phyloP scores from a whole-genome alignment of 2,329 filamentous ascomycete species.

The Ophiocordyceps camponoti-saundersi region DNA sequence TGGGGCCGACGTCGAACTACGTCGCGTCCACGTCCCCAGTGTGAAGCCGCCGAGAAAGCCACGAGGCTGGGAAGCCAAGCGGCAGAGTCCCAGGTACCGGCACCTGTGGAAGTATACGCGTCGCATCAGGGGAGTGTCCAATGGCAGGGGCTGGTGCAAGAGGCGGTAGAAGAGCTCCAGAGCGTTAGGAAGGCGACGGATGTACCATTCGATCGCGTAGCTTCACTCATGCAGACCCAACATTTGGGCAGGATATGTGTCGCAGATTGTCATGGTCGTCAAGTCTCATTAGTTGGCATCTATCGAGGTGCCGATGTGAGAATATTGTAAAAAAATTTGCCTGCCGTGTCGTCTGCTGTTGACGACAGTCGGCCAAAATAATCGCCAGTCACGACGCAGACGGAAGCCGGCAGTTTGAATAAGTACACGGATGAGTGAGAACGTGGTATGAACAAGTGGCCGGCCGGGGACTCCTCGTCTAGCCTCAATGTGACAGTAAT shows the following conservation, averaged over 20 bases:
- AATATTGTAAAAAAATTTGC: not conserved
- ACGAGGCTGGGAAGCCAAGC: conserved; percentile 50
- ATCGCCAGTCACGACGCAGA: not conserved
- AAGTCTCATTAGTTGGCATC: not conserved
- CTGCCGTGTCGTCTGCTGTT: not conserved
- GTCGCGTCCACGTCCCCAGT: conserved; percentile 57
- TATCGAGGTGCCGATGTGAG: not conserved
- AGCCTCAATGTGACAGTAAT: no score
- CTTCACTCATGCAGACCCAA: no score
- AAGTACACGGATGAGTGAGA: no score
- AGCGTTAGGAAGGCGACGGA: not conserved
- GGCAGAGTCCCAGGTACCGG: conserved; percentile 46
- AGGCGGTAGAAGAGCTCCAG: conserved; percentile 10
- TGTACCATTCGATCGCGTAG: no score
- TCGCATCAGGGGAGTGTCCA: conserved; percentile 32
- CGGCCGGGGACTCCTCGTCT: no score
- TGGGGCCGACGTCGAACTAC: conserved; percentile 71
- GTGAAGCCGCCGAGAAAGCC: conserved; percentile 44
- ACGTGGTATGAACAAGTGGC: no score
- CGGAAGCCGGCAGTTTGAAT: no score
- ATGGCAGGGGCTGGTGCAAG: conserved; percentile 24
- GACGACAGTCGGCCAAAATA: not conserved
- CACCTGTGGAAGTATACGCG: conserved; percentile 49
- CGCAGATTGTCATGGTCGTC: not conserved
- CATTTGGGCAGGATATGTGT: no score